Evolutionary conservation across 768 basidiomycete genomes (phyloP).

Genomic region (Xanthoconium stramineum): DNA sequence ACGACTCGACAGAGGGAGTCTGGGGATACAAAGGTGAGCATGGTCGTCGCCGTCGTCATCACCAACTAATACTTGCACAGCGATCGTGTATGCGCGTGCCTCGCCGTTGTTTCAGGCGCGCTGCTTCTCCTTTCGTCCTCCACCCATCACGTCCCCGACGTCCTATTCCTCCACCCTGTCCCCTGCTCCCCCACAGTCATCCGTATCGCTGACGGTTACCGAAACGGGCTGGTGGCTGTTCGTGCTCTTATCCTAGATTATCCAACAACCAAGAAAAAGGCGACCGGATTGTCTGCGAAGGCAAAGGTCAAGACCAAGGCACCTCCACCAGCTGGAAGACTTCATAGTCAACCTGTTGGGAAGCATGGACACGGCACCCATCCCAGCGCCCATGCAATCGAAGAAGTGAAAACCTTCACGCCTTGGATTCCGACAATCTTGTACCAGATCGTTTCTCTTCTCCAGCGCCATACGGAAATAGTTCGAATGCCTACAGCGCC

Average conservation of each 20-base stretch:
- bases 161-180: conserved; percentile 49
- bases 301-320: conserved; percentile 41
- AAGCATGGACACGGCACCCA: conserved; percentile 55
- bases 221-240: too few species aligned
- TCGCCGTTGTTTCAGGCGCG: conserved; percentile 88
- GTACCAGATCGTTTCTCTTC: conserved; percentile 35
- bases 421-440: conserved; percentile 36
- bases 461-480: conserved; percentile 36
- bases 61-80: conserved; percentile 36
- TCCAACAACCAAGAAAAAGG: conserved; percentile 25
- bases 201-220: conserved; percentile 65
- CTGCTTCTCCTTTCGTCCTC: conserved; percentile 78
- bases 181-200: conserved; percentile 55
- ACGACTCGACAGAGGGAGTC: conserved; percentile 55
- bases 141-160: conserved; percentile 47
- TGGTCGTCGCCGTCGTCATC: not conserved
- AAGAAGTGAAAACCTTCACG: conserved; percentile 70
- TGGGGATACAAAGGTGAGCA: conserved; percentile 93
- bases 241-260: conserved; percentile 5
- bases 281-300: conserved; percentile 27
- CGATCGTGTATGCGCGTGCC: conserved; percentile 92
- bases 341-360: conserved; percentile 85
- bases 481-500: conserved; percentile 28
- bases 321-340: conserved; percentile 56
- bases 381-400: conserved; percentile 33